Base-by-base conservation (phyloP, 805 yeast species). In the Saccharomycopsis fibuligera region DNA sequence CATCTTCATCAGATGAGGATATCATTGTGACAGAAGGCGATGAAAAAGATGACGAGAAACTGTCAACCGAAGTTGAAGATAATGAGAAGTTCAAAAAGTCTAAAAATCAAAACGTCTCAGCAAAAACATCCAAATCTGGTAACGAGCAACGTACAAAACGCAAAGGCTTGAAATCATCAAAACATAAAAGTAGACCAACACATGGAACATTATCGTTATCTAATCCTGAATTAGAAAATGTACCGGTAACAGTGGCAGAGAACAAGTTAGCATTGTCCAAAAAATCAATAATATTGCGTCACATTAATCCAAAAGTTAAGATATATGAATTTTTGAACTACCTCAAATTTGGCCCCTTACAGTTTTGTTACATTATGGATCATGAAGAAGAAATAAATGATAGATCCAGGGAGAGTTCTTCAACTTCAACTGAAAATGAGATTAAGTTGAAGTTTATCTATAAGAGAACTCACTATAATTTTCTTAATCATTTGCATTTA, bases 311-410 rank as follows among this genome's bases (percentile, higher is more conserved):
- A 4, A 30, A 17, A 21, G 48, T 50, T 22, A 41, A 47, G 23
- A 37, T 48, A 3, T 40, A 47, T 36, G 54, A 50, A 19, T 53
- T 53, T 36, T 38, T 53, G 23, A 53, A 50, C 25, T 48, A 44
- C 31, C 22, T 53, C n/a, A 47, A 53, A 35, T 53, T 53, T 45
- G 56, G 56, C 10, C 56, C 56, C 8, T 27, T 53, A 10, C 56
- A 53, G 27, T 53, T 50, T 37, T 45, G 55, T 21, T 45, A 45
- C 29, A 25, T 45, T 2, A 21, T 25, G 4, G 36, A 22, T 17
- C 39, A 48, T 5, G 38, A 36, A 25, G 8, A 31, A 31, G 14
- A 37, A 22, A 19, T 4, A 3, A 35, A 27, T 5, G 5, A 3
- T 5, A n/a, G n/a, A n/a, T n/a, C n/a, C n/a, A n/a, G n/a, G n/a